Base-by-base conservation (phyloP, 192 early-diverging fungal species). In the Rhizophagus sp. region DNA sequence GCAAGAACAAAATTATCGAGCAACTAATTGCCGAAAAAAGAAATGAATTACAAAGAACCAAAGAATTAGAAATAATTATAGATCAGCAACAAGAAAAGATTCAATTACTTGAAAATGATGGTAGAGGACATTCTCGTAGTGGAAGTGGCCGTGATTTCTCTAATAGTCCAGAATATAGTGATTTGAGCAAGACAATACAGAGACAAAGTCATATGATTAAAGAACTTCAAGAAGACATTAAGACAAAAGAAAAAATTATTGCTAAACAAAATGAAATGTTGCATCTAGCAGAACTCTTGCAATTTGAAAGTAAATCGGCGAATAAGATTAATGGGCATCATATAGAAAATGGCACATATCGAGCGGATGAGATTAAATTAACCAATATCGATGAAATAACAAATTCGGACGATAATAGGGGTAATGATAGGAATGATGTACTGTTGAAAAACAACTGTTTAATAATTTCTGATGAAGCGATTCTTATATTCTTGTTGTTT, bases 21-120 rank as follows among this genome's bases (percentile, higher is more conserved):
- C 22, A 65, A 82, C n/a, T 73, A 57, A 69, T 24, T 11, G 10
- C 27, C 17, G 39, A 81, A 64, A 17, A 70, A 24, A 47, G 8
- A 12, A 65, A 77, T 67, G 84, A 82, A 33, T 80, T 80, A 22
- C 22, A 77, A 19, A 76, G 76, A 30, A 30, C 79, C 5, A 3
- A 81, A 11, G 84, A 85, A 22, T 33, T 83, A 10, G 80, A 85
- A 73, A 41, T 22, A 13, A 17, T 44, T 49, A 73, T 44, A 15
- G 47, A 41, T 30, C 82, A 83, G 22, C 82, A 81, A 33, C 73
- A 74, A 24, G 84, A 83, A 47, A 77, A 65, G 44, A 81, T 82
- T 70, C 36, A 76, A 50, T 25, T n/a, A 12, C 49, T 85, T 75
- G 81, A 85, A 50, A 80, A 81, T 33, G 82, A 83, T 15, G 52